Evolutionary conservation across 83 land plant genomes (phyloP).

Genomic region (Diphasiastrum complanatum): DNA sequence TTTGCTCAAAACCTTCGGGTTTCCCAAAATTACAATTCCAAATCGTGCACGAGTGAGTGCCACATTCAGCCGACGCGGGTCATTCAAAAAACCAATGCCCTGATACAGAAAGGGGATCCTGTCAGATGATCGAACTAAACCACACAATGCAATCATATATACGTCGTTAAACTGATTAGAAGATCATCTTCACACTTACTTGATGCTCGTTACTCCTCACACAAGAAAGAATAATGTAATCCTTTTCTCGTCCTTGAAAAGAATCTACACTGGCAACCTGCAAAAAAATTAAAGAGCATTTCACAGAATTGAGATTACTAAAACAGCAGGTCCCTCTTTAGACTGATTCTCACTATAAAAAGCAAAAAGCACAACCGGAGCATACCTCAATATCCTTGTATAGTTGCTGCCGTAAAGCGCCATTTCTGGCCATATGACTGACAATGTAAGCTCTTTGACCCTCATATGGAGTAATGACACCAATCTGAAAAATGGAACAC

Average conservation of each 20-base stretch:
- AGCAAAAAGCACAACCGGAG: neutral
- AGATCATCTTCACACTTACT: too few species aligned
- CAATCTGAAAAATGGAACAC: conserved; percentile 51
- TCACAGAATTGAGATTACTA: too few species aligned
- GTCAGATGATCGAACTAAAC: neutral
- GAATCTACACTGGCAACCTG: conserved; percentile 99
- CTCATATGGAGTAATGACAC: conserved; percentile 98
- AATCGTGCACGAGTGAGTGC: conserved; percentile 94
- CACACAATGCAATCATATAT: neutral
- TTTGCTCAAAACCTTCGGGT: conserved; percentile 96
- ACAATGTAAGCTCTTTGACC: conserved; percentile 99
- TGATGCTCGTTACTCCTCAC: conserved; percentile 99
- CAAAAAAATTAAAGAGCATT: too few species aligned
- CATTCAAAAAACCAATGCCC: conserved; percentile 99
- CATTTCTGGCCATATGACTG: conserved; percentile 95
- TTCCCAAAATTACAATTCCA: conserved; percentile 93
- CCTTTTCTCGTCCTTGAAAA: conserved; percentile 98
- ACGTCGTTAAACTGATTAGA: too few species aligned
- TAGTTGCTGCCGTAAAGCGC: conserved; percentile 79
- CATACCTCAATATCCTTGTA: conserved; percentile 98
- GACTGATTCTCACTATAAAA: neutral
- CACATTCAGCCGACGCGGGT: conserved; percentile 94
- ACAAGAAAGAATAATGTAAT: conserved; percentile 91
- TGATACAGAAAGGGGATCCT: conserved; percentile 20
- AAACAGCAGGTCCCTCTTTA: too few species aligned